Evolutionary conservation across 768 basidiomycete genomes (phyloP), one percentile per base, ranked within the genome.

Genomic region (Coprinopsis strossmayeri): DNA sequence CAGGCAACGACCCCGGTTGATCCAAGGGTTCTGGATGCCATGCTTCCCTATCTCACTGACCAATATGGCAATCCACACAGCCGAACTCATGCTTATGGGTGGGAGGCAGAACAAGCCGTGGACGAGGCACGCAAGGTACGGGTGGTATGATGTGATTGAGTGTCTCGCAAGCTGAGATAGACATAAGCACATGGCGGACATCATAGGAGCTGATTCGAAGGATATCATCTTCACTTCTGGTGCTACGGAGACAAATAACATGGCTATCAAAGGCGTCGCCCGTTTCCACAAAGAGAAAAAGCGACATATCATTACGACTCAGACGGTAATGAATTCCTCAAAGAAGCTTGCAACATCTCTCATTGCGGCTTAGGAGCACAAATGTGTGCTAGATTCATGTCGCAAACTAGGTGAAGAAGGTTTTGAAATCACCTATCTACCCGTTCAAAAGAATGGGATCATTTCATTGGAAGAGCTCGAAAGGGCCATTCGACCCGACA

Each of bases 1-100:
- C 30, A 95, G 90, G 96, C 96, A 3, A 99, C 96, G 1, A 98
- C 96, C 21, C 96, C 96, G 17, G 82, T 96, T 48, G 96, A 99
- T 64, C 96, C 96, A 24, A 82, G 96, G 50, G 96, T 98, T 3
- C 74, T 98, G 49, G 96, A 98, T 67, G 84, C 87, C 15, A 99
- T 98, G 95, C 72, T 99, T 21, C 96, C 96, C 0, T 97, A 80
- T 67, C 69, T 94, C 55, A 95, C 93, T 3, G 91, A 98, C 63
- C 91, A 91, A 63, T 98, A 87, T 61, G 96, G 96, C 3, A 99
- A 98, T 67, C 95, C 96, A 7, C 96, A 98, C 63, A 94, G 91
- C 64, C 82, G 96, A 48, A 98, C 96, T 24, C 96, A 99, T 67
- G 92, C 96, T 0, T 99, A 98, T 64, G 96, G 96, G 2, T 99